phyloP scores from a whole-genome alignment of 148 eudicot genomes.

The Dysphania ambrosioides region DNA sequence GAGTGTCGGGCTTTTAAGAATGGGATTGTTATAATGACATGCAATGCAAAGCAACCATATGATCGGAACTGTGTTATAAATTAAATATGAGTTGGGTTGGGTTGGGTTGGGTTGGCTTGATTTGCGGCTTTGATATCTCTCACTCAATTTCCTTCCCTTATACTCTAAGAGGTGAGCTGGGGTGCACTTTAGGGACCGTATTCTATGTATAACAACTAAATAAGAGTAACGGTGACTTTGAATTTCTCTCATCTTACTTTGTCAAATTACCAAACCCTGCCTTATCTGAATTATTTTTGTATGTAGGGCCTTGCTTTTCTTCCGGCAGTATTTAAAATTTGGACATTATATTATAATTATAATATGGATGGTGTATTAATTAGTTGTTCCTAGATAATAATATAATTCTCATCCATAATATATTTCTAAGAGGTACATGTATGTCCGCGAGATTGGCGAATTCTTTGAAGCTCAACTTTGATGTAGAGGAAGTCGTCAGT shows the following conservation, averaged over 20 bases:
- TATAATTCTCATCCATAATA: too few relatives aligned
- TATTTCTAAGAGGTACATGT: too few relatives aligned
- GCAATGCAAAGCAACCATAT: not conserved
- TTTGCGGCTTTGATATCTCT: slow-evolving; percentile 43
- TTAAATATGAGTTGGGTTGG: slow-evolving; percentile 49
- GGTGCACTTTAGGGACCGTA: slow-evolving; percentile 22
- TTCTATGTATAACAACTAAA: too few relatives aligned
- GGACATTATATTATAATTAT: too few relatives aligned
- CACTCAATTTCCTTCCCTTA: not conserved
- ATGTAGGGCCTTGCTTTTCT: not conserved
- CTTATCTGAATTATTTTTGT: not conserved
- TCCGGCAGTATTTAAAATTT: too few relatives aligned
- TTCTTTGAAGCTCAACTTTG: too few relatives aligned
- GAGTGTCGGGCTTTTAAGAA: not conserved
- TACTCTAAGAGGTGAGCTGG: slow-evolving; percentile 31
- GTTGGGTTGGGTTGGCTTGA: slow-evolving; percentile 45
- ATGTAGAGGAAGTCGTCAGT: too few relatives aligned
- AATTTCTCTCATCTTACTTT: not conserved
- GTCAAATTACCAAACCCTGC: not conserved
- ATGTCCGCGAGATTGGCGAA: too few relatives aligned
- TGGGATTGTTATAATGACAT: too few relatives aligned
- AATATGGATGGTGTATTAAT: too few relatives aligned
- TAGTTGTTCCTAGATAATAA: too few relatives aligned
- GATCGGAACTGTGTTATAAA: slow-evolving; percentile 5
- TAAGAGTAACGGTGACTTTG: slow-evolving; percentile 17